phyloP scores from a whole-genome alignment of 495 filamentous ascomycete genomes.

The Tricharina praecox region DNA sequence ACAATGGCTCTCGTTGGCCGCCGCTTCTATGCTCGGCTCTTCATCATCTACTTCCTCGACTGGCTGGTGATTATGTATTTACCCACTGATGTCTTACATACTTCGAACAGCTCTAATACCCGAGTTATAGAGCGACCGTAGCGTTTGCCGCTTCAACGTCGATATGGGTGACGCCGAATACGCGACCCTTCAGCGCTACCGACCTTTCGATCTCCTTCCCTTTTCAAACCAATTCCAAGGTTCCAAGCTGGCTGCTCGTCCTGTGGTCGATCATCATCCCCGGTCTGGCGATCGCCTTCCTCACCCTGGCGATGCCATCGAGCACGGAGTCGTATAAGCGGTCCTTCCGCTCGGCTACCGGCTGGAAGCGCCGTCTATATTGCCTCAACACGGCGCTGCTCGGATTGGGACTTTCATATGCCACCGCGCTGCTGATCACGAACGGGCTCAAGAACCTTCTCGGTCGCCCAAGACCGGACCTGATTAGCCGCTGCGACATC shows the following conservation, averaged over 20 bases:
- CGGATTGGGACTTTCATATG: constrained; percentile 41
- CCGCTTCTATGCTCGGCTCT: neutral
- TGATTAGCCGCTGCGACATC: constrained; percentile 44
- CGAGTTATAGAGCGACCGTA: constrained; percentile 19
- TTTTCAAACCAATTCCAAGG: constrained; percentile 36
- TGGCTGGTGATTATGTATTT: constrained; percentile 1
- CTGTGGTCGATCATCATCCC: constrained; percentile 38
- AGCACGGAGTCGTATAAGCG: constrained; percentile 8
- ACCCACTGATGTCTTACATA: neutral
- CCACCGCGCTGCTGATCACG: constrained; percentile 40
- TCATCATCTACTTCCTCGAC: constrained; percentile 1
- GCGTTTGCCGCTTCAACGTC: constrained; percentile 27
- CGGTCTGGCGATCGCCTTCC: constrained; percentile 34
- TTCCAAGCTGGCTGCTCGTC: constrained; percentile 35
- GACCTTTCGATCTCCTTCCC: constrained; percentile 45
- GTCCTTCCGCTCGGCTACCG: neutral
- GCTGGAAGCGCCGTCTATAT: constrained; percentile 38
- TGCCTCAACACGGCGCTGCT: constrained; percentile 50
- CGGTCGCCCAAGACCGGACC: constrained; percentile 48
- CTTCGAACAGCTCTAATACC: neutral
- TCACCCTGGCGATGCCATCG: constrained; percentile 32
- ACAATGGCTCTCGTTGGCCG: neutral
- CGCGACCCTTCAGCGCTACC: constrained; percentile 28
- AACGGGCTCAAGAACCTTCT: constrained; percentile 46
- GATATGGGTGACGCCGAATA: constrained; percentile 37